Evolutionary conservation across 768 basidiomycete species (phyloP), one percentile per base, ranked within the genome.

Genomic region (Macrolepiota fuliginosa): DNA sequence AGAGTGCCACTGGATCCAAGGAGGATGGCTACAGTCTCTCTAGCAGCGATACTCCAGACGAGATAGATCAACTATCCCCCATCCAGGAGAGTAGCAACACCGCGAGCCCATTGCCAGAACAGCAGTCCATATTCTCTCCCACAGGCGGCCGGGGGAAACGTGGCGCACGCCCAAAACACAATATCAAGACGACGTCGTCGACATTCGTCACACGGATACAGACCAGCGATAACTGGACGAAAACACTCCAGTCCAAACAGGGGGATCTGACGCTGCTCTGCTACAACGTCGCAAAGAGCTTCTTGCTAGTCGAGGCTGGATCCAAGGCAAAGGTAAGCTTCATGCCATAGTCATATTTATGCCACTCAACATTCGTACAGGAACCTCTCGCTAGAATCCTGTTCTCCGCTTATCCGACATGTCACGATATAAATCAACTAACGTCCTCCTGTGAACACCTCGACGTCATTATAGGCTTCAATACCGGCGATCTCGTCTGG

Each of bases 401-500:
- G 19, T 98, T 98, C 75, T 87, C 91, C 50, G 85, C 89, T 13
- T 83, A 89, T 67, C 94, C 94, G 4, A 97, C 96, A 1, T 96
- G 94, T 70, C 93, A 96, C 71, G 89, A 94, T 68, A 87, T 96
- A 32, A 96, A 97, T 66, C 72, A 79, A 4, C 73, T 83, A 1
- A 97, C 96, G 1, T 86, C 91, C 6, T 88, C 87, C 2, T 76
- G 89, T 11, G 89, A 94, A 45, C 85, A 87, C 47, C 74, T 98
- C 36, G 96, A 98, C 68, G 80, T 97, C 5, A 83, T 98, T 62
- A 90, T 98, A 67, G 97, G 96, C 4, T 98, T 97, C 71, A 83
- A 79, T 63, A 92, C 95, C 0, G 97, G 97, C n/a, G 97, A 99
- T 76, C 78, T 99, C 39, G 76, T 98, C 53, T 98, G 97, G 97